These are phyloP conservation scores for Nannochloropsis granulata DNA, from an alignment of 108 stramenopile genomes.

Conservation along the genomic window DNA sequence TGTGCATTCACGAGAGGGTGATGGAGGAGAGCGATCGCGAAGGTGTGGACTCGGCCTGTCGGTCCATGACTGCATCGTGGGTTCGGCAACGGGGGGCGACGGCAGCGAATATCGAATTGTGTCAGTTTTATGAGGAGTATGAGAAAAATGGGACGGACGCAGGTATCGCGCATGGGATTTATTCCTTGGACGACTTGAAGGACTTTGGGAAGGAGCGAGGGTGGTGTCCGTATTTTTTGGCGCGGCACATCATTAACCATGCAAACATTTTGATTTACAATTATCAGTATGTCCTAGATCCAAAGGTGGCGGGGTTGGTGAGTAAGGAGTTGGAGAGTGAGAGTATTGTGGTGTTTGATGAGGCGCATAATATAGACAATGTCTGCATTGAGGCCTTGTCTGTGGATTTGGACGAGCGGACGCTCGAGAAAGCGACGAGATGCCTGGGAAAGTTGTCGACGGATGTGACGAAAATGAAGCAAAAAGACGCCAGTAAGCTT, in stretches of 20 bases:
- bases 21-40: conserved; percentile 86
- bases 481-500: conserved; percentile 59
- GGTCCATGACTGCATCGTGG: conserved; percentile 95
- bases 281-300: conserved; percentile 99
- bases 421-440: conserved; percentile 71
- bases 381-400: conserved; percentile 96
- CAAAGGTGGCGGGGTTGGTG: conserved; percentile 57
- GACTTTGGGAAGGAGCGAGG: conserved; percentile 64
- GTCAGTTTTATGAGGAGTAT: conserved; percentile 78
- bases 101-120: conserved; percentile 56
- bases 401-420: conserved; percentile 76
- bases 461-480: conserved; percentile 70
- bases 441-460: conserved; percentile 57
- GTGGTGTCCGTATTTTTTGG: conserved; percentile 98
- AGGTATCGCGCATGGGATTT: conserved; percentile 57
- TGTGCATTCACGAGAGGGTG: conserved; percentile 93
- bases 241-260: conserved; percentile 86
- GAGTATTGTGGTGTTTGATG: conserved; percentile 94
- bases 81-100: conserved; percentile 9
- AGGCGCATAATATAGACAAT: conserved; percentile 97
- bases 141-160: conserved; percentile 48
- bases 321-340: conserved; percentile 79
- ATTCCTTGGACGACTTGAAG: conserved; percentile 79
- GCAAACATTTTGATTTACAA: conserved; percentile 96
- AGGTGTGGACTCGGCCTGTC: conserved; percentile 88